These are phyloP conservation scores for Fusarium beomiforme DNA, from an alignment of 2,329 filamentous ascomycete species.

Conservation along the genomic window DNA sequence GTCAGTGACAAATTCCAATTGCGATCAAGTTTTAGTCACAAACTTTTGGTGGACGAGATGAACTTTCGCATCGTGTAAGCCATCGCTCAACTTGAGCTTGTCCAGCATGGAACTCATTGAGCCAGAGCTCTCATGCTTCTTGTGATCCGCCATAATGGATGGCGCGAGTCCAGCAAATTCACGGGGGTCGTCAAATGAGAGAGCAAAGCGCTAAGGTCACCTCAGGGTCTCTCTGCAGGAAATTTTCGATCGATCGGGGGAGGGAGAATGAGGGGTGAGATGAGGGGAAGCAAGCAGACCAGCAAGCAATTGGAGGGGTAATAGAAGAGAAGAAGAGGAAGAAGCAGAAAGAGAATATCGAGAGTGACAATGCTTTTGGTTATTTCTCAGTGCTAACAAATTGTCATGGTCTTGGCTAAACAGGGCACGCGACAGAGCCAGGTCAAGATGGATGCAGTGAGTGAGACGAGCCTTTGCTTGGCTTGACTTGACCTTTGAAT, in stretches of 20 bases:
- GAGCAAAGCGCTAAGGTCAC: not conserved
- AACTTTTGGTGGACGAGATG: conserved; percentile 69
- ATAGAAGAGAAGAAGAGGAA: not conserved
- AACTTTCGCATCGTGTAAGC: conserved; percentile 68
- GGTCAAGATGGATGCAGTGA: conserved; percentile 1
- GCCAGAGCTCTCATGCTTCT: conserved; percentile 21
- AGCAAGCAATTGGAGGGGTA: conserved; percentile 23
- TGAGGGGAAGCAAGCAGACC: conserved; percentile 6
- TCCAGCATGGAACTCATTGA: conserved; percentile 49
- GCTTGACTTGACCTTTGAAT: not conserved
- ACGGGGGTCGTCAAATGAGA: conserved; percentile 5
- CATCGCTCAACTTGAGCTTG: conserved; percentile 61
- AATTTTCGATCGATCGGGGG: conserved; percentile 1
- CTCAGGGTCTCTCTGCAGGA: conserved; percentile 1
- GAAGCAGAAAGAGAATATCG: not conserved
- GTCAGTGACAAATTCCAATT: conserved; percentile 21
- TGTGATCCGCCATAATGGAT: conserved; percentile 46
- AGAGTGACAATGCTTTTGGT: conserved; percentile 14
- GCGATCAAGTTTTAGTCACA: not conserved
- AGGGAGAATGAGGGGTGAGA: conserved; percentile 1
- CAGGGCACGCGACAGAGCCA: conserved; percentile 27
- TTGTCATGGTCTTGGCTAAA: conserved; percentile 20
- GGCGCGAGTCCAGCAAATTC: conserved; percentile 9
- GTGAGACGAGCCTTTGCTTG: conserved; percentile 23
- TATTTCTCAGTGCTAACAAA: not conserved